phyloP scores from a whole-genome alignment of 257 asterid genomes.

The Cruciata laevipes region DNA sequence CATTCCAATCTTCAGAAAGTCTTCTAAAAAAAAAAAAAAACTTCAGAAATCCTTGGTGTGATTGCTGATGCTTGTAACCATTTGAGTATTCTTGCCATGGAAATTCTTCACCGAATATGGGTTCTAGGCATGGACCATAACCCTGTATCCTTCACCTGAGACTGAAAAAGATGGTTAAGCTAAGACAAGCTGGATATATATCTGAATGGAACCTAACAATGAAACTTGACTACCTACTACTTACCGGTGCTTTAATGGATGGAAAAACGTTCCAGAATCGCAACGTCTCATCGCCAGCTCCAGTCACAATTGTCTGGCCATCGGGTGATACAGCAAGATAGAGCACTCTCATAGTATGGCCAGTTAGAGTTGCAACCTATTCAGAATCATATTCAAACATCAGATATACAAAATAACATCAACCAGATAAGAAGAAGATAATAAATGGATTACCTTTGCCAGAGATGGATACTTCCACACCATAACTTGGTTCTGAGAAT shows the following conservation, averaged over 20 bases:
- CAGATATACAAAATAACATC: neutral
- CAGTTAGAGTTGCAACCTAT: slow-evolving; percentile 91
- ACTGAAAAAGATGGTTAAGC: slow-evolving; percentile 27
- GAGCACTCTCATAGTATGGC: slow-evolving; percentile 81
- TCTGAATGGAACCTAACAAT: neutral
- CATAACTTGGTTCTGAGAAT: slow-evolving; percentile 96
- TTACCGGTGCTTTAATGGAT: slow-evolving; percentile 69
- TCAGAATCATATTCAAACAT: neutral
- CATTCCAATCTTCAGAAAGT: neutral
- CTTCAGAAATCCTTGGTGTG: too few relatives aligned
- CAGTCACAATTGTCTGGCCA: slow-evolving; percentile 98
- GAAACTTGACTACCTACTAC: slow-evolving; percentile 13
- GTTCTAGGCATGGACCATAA: slow-evolving; percentile 94
- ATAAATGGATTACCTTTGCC: slow-evolving; percentile 48
- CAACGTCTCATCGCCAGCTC: slow-evolving; percentile 96
- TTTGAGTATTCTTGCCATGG: too few relatives aligned
- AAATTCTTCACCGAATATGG: slow-evolving; percentile 38
- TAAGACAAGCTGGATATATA: neutral
- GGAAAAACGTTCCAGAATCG: slow-evolving; percentile 94
- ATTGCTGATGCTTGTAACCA: too few relatives aligned
- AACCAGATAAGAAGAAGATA: neutral
- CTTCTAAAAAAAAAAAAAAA: too few relatives aligned
- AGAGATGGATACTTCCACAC: slow-evolving; percentile 97
- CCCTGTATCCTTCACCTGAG: slow-evolving; percentile 74
- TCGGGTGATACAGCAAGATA: slow-evolving; percentile 96